Evolutionary conservation across 106 monocot species (phyloP).

Genomic region (Dendrobium officinale): DNA sequence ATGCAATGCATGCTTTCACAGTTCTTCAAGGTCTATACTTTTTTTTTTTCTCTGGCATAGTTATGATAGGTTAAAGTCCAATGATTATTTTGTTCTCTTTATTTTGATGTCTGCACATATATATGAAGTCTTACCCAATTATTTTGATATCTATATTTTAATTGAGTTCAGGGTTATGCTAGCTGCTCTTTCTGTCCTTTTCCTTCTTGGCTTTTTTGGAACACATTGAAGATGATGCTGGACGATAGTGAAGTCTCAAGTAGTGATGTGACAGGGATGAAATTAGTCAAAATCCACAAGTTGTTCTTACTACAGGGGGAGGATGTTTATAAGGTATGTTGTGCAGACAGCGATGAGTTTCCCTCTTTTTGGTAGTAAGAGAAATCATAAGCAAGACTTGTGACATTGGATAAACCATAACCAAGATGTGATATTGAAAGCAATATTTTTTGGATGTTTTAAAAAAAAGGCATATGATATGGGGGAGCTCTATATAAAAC

Average conservation of each 20-base stretch:
- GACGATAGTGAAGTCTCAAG: conserved; percentile 67
- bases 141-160: conserved; percentile 6
- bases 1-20: conserved; percentile 80
- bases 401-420: background rate
- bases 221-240: conserved; percentile 29
- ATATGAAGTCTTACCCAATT: background rate
- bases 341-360: too few species aligned
- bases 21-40: conserved; percentile 57
- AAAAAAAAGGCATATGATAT: background rate
- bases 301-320: conserved; percentile 69
- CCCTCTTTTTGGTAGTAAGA: background rate
- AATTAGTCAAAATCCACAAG: conserved; percentile 32
- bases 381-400: background rate
- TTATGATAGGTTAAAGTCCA: background rate
- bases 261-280: conserved; percentile 68
- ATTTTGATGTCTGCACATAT: background rate
- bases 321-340: conserved; percentile 78
- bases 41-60: background rate
- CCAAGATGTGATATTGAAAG: background rate
- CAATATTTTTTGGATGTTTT: background rate
- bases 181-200: conserved; percentile 67
- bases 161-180: conserved; percentile 70
- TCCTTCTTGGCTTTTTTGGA: conserved; percentile 90
- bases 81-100: background rate
- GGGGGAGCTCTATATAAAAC: background rate